Conservation (phyloP, 2,329 filamentous ascomycete genomes). For the Cercospora canescens region DNA sequence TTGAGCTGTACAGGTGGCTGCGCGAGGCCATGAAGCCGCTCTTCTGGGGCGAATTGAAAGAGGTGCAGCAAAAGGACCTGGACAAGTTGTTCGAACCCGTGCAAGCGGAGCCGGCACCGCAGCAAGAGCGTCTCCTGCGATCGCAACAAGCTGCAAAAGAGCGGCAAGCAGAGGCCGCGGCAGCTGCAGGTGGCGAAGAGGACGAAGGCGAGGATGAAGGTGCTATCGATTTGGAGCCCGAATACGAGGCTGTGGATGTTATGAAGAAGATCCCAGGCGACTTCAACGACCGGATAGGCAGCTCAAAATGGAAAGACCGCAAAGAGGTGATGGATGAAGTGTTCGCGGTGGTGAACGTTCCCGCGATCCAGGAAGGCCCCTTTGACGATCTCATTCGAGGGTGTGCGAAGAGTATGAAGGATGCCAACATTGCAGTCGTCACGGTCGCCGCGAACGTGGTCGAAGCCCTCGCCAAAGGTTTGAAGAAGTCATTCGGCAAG, state of each 20-base stretch:
- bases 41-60: conserved; percentile 94
- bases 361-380: conserved; percentile 86
- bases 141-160: conserved; percentile 86
- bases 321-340: conserved; percentile 91
- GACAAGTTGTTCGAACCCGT: conserved; percentile 93
- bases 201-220: conserved; percentile 51
- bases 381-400: conserved; percentile 81
- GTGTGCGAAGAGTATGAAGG: conserved; percentile 96
- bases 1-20: conserved; percentile 95
- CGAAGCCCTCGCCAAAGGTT: conserved; percentile 81
- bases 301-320: conserved; percentile 96
- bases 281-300: conserved; percentile 79
- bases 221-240: conserved; percentile 68
- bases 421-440: conserved; percentile 94
- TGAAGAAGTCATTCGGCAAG: conserved; percentile 75
- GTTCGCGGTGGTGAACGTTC: conserved; percentile 74
- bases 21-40: conserved; percentile 97
- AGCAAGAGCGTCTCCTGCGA: conserved; percentile 84
- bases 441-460: conserved; percentile 91
- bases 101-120: conserved; percentile 81
- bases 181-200: conserved; percentile 37
- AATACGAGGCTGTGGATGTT: conserved; percentile 82
- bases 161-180: conserved; percentile 42
- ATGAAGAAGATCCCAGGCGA: conserved; percentile 76
- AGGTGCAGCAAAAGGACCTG: conserved; percentile 90